Evolutionary conservation across 2,329 filamentous ascomycete species (phyloP).

Genomic region (Xylaria sp.): DNA sequence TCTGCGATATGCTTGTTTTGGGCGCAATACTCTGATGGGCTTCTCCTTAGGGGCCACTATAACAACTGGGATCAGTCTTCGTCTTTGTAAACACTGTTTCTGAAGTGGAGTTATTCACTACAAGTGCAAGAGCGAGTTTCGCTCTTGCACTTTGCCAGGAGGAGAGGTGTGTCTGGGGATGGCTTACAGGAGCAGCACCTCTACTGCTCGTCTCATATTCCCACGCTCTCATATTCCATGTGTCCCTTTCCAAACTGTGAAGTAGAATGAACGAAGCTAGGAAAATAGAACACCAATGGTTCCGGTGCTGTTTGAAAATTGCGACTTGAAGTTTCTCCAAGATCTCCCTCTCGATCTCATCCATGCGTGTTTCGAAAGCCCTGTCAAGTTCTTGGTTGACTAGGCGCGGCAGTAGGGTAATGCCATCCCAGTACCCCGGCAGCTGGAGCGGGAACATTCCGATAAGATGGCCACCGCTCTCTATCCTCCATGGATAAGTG

Average conservation of each 20-base stretch:
- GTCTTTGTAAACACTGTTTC: neutral
- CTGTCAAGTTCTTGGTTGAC: conserved; percentile 30
- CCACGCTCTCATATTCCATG: conserved; percentile 32
- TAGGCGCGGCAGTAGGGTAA: conserved; percentile 25
- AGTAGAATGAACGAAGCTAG: conserved; percentile 24
- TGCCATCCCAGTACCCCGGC: conserved; percentile 28
- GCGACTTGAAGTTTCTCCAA: conserved; percentile 29
- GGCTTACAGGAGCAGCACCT: conserved; percentile 12
- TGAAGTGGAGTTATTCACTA: neutral
- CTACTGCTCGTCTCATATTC: conserved; percentile 15
- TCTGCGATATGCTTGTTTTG: conserved; percentile 29
- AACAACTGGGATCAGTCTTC: neutral
- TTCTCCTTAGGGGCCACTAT: conserved; percentile 25
- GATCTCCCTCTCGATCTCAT: conserved; percentile 24
- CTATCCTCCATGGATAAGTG: conserved; percentile 31
- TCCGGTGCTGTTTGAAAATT: conserved; percentile 28
- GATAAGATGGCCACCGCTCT: conserved; percentile 22
- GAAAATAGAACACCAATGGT: conserved; percentile 29
- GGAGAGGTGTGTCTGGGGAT: neutral
- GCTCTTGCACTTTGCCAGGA: neutral
- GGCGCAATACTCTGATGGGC: conserved; percentile 18
- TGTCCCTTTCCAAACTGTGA: conserved; percentile 27
- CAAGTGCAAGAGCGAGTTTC: neutral
- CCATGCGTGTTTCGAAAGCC: conserved; percentile 31
- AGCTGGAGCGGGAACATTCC: conserved; percentile 26